Conservation (phyloP, 257 asterid species). For the Nemophila menziesii region DNA sequence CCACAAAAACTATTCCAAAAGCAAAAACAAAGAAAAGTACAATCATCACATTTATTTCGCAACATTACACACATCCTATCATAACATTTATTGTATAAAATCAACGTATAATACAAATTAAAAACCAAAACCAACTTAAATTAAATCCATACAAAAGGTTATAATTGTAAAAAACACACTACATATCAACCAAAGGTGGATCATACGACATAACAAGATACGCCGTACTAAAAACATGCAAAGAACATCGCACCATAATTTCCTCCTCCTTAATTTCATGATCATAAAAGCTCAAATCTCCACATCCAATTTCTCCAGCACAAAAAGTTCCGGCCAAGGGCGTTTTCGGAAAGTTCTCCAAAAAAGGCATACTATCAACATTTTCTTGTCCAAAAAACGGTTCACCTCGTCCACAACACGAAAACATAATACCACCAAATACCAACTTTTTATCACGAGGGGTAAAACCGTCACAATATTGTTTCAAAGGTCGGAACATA, state of each 20-base stretch:
- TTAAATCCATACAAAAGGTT: no score
- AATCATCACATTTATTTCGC: no score
- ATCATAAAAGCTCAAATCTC: conserved; percentile 23
- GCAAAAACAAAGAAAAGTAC: no score
- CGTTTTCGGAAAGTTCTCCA: conserved; percentile 62
- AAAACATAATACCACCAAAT: conserved; percentile 59
- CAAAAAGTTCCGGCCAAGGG: conserved; percentile 63
- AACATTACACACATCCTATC: no score
- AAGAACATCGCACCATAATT: conserved; percentile 20
- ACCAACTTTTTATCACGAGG: conserved; percentile 23
- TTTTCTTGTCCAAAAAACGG: conserved; percentile 39
- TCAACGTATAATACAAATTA: no score
- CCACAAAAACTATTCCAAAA: no score
- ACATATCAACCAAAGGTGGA: conserved; percentile 11
- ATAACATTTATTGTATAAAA: no score
- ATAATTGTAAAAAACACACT: no score
- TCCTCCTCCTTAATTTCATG: conserved; percentile 31
- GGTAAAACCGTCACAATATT: conserved; percentile 10
- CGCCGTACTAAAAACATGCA: conserved; percentile 45
- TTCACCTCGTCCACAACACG: conserved; percentile 70
- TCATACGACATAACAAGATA: conserved; percentile 55
- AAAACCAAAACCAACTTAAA: no score
- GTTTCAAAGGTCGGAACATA: conserved; percentile 27
- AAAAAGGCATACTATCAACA: conserved; percentile 41
- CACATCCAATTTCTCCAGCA: conserved; percentile 59